Evolutionary conservation across 257 asterid species (phyloP).

Genomic region (Sherardia arvensis): DNA sequence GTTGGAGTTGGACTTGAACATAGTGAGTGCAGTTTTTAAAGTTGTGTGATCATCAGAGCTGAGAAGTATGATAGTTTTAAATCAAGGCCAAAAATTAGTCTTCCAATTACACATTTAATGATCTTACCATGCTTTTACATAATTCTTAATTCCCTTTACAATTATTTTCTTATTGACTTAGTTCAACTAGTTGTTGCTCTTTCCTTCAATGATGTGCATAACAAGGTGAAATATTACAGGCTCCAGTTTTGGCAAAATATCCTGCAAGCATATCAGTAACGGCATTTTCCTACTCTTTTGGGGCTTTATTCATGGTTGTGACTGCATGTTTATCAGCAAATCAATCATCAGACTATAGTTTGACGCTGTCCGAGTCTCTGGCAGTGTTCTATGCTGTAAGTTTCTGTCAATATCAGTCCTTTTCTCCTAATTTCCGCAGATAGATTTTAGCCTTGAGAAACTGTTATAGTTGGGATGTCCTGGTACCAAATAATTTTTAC

Average conservation of each 20-base stretch:
- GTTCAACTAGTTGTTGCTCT: background rate
- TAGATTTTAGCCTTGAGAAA: background rate
- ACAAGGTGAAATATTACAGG: constrained; percentile 30
- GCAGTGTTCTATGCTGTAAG: constrained; percentile 95
- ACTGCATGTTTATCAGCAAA: constrained; percentile 47
- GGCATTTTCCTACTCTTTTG: constrained; percentile 81
- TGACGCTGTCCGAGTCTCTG: constrained; percentile 58
- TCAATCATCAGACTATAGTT: constrained; percentile 61
- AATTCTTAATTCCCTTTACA: background rate
- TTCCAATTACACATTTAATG: background rate
- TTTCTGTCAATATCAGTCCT: constrained; percentile 7
- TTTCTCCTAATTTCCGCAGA: background rate
- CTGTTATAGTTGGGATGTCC: background rate
- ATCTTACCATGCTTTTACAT: background rate
- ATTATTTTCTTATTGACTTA: background rate
- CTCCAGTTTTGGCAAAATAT: constrained; percentile 75
- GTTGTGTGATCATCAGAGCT: background rate
- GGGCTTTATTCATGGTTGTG: constrained; percentile 54
- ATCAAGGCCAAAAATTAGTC: background rate
- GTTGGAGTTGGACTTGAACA: background rate
- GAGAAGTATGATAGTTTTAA: no score
- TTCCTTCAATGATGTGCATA: background rate
- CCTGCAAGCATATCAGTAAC: constrained; percentile 91
- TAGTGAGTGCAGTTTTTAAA: background rate
- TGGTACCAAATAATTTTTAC: background rate